A percentile compares a stretch with the other conserved stretches of the same genome.
Evolutionary conservation across 2,329 filamentous ascomycete genomes (phyloP).

Genomic region (Pseudocercospora cruenta): DNA sequence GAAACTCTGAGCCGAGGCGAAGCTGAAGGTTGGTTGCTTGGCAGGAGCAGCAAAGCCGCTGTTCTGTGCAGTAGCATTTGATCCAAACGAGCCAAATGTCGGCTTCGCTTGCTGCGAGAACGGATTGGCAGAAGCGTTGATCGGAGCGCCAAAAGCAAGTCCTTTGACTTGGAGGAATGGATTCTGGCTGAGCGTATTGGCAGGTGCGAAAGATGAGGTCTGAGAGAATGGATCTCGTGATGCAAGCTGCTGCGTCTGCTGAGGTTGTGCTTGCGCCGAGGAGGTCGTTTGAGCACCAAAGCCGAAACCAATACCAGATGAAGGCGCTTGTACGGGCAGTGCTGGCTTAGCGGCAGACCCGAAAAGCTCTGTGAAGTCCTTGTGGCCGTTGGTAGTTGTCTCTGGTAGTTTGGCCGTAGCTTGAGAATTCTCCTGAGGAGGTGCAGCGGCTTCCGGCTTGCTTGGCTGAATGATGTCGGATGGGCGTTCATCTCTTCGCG

Average conservation of each 20-base stretch:
- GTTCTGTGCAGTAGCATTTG: background rate
- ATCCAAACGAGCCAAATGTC: background rate
- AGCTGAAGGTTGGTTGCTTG: conserved; percentile 11
- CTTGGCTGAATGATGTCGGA: background rate
- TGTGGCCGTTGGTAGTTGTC: background rate
- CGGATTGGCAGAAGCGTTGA: conserved; percentile 6
- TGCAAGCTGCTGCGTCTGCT: background rate
- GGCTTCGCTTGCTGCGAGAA: conserved; percentile 23
- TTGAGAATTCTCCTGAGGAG: background rate
- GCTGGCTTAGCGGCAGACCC: background rate
- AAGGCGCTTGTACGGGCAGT: background rate
- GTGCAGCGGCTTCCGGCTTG: background rate
- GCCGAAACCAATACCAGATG: conserved; percentile 1
- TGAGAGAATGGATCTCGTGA: conserved; percentile 23
- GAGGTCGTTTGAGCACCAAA: conserved; percentile 6
- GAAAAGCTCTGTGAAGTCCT: background rate
- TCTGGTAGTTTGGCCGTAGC: background rate
- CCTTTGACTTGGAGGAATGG: conserved; percentile 8
- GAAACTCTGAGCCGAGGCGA: conserved; percentile 11
- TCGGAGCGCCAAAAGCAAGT: background rate
- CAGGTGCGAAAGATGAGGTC: conserved; percentile 18
- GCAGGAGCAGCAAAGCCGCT: background rate
- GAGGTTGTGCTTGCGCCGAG: background rate
- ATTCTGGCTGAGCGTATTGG: conserved; percentile 5
- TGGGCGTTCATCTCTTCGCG: conserved; percentile 15